These are phyloP conservation scores for Flaveria robusta DNA, from an alignment of 129 eudicot genomes.

Conservation along the genomic window DNA sequence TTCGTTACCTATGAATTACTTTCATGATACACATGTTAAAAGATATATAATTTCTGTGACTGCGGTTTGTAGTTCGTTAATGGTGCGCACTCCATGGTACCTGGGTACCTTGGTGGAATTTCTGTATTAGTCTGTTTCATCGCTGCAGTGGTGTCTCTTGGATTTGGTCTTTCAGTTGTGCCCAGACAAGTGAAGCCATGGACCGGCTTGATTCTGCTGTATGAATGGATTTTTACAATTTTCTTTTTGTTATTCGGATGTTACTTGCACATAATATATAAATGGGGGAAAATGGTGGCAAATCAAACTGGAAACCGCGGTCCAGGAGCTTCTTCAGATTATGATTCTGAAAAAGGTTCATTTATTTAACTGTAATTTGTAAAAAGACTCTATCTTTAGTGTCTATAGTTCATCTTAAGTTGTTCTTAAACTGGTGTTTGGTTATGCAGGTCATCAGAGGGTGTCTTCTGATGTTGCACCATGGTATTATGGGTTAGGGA, in stretches of 20 bases:
- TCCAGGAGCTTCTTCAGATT: conserved; percentile 57
- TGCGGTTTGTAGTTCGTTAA: conserved; percentile 46
- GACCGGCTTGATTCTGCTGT: conserved; percentile 89
- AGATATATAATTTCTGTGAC: not conserved
- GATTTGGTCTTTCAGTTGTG: conserved; percentile 61
- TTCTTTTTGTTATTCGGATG: conserved; percentile 78
- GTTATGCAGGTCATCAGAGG: conserved; percentile 73
- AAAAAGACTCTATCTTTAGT: not conserved
- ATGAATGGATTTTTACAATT: conserved; percentile 85
- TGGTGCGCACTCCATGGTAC: conserved; percentile 64
- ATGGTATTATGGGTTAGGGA: conserved; percentile 71
- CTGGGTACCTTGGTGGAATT: conserved; percentile 63
- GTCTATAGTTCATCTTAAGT: not conserved
- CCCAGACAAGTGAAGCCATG: conserved; percentile 94
- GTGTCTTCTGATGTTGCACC: conserved; percentile 66
- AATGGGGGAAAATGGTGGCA: conserved; percentile 76
- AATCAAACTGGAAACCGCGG: conserved; percentile 51
- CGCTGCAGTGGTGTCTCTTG: conserved; percentile 67
- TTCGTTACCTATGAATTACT: not conserved
- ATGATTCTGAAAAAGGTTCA: conserved; percentile 81
- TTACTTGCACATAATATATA: conserved; percentile 60
- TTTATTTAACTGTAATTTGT: not conserved
- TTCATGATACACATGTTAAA: not conserved
- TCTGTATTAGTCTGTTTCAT: conserved; percentile 66
- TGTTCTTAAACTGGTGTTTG: conserved; percentile 5